A percentile compares a stretch with the other conserved stretches of the same genome.
Conservation (phyloP, 306 rosid species). For the Medicago arabica region DNA sequence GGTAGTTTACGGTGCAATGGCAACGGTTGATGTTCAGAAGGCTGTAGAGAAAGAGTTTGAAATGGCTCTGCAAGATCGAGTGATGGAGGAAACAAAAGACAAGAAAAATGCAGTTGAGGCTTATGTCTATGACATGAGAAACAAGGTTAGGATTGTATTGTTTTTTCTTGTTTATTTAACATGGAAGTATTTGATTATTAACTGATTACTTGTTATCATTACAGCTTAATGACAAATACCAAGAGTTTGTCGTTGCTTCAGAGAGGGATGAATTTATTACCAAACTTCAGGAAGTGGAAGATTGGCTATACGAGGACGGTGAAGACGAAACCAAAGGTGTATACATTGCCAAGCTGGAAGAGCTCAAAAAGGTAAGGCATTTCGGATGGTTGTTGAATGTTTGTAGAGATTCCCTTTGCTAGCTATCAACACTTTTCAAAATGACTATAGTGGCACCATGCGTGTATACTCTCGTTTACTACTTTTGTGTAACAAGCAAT, state of each 20-base stretch:
- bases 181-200: neutral
- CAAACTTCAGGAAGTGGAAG: slow-evolving; percentile 89
- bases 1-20: slow-evolving; percentile 79
- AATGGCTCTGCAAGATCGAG: slow-evolving; percentile 97
- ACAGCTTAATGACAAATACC: slow-evolving; percentile 82
- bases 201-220: neutral
- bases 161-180: neutral
- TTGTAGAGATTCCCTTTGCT: too few relatives aligned
- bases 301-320: slow-evolving; percentile 95
- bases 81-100: slow-evolving; percentile 98
- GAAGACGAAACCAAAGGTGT: slow-evolving; percentile 99
- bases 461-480: neutral
- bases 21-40: slow-evolving; percentile 66
- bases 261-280: slow-evolving; percentile 67
- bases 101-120: slow-evolving; percentile 95
- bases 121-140: slow-evolving; percentile 94
- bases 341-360: slow-evolving; percentile 87
- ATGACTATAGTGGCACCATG: too few relatives aligned
- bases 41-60: slow-evolving; percentile 92
- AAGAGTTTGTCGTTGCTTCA: slow-evolving; percentile 72
- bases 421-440: neutral
- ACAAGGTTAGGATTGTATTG: slow-evolving; percentile 61
- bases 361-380: slow-evolving; percentile 73
- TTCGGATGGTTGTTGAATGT: neutral
- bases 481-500: neutral